Conservation (phyloP, 352 stramenopile species). For the Globisporangium iwayamae region DNA sequence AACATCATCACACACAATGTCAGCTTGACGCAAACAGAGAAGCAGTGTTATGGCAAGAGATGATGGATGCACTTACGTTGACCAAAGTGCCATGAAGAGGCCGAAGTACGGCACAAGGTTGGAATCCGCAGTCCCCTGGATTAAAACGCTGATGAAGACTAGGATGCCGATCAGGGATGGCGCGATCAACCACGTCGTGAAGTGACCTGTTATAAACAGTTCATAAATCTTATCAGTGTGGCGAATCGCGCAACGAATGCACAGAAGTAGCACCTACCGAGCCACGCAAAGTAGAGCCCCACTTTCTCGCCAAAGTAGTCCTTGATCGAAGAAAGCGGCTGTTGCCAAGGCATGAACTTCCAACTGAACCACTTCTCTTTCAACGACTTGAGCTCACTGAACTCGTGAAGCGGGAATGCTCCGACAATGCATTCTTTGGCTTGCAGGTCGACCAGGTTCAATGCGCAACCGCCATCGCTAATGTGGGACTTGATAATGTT, state of each 20-base stretch:
- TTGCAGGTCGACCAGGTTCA: slow-evolving; percentile 53
- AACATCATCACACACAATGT: not conserved
- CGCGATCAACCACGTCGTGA: slow-evolving; percentile 92
- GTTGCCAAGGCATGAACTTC: slow-evolving; percentile 49
- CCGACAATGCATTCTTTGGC: slow-evolving; percentile 57
- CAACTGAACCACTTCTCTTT: slow-evolving; percentile 66
- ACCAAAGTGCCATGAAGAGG: slow-evolving; percentile 83
- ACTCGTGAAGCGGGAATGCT: slow-evolving; percentile 58
- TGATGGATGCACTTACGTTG: slow-evolving; percentile 30
- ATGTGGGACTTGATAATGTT: slow-evolving; percentile 62
- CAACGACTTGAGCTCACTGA: slow-evolving; percentile 40
- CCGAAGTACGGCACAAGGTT: slow-evolving; percentile 67
- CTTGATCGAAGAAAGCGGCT: slow-evolving; percentile 64
- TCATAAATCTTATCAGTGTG: not conserved
- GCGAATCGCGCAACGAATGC: not conserved
- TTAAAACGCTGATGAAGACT: slow-evolving; percentile 84
- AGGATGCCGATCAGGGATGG: slow-evolving; percentile 86
- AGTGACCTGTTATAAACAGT: slow-evolving; percentile 54
- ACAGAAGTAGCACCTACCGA: slow-evolving; percentile 43
- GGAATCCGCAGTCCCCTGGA: slow-evolving; percentile 53
- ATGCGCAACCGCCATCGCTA: slow-evolving; percentile 49
- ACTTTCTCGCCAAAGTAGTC: slow-evolving; percentile 90
- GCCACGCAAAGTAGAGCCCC: slow-evolving; percentile 96
- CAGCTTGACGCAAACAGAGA: not conserved
- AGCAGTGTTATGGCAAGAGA: not conserved